Conservation (phyloP, 1,284 basidiomycete genomes). For the Coriolopsis trogii region DNA sequence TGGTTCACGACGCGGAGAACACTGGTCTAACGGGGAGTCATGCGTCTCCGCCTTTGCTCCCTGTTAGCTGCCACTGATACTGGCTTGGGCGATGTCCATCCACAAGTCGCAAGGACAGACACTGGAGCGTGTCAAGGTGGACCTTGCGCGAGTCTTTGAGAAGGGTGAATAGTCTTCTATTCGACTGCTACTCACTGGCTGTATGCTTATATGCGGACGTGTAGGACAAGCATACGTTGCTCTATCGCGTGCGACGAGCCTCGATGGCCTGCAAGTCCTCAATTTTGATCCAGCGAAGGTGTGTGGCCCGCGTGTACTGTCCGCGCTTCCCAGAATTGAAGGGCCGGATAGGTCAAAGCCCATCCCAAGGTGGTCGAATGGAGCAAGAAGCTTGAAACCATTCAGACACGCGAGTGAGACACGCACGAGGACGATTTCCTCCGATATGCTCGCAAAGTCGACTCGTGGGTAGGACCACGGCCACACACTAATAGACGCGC, state of each 20-base stretch:
- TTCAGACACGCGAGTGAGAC: not conserved
- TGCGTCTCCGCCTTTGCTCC: constrained; percentile 9
- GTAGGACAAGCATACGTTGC: constrained; percentile 83
- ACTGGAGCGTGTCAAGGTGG: constrained; percentile 84
- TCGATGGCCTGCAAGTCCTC: constrained; percentile 83
- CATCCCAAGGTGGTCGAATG: constrained; percentile 15
- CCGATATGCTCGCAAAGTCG: too few species aligned
- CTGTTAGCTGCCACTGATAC: constrained; percentile 73
- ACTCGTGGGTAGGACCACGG: too few species aligned
- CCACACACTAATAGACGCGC: too few species aligned
- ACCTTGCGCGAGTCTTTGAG: constrained; percentile 83
- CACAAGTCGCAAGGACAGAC: constrained; percentile 95
- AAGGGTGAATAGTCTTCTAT: constrained; percentile 58
- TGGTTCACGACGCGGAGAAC: not conserved
- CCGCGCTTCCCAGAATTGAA: not conserved
- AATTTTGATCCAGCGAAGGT: constrained; percentile 81
- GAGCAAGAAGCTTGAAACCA: constrained; percentile 6
- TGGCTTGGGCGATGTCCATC: constrained; percentile 93
- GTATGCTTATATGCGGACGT: not conserved
- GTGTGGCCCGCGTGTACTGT: constrained; percentile 22
- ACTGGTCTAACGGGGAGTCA: not conserved
- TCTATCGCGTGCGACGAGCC: constrained; percentile 85
- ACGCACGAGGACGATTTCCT: too few species aligned
- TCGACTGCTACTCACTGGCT: constrained; percentile 19
- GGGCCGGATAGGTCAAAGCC: constrained; percentile 36